Base-by-base conservation (phyloP, 1,284 basidiomycete species). In the Puccinia triticina region DNA sequence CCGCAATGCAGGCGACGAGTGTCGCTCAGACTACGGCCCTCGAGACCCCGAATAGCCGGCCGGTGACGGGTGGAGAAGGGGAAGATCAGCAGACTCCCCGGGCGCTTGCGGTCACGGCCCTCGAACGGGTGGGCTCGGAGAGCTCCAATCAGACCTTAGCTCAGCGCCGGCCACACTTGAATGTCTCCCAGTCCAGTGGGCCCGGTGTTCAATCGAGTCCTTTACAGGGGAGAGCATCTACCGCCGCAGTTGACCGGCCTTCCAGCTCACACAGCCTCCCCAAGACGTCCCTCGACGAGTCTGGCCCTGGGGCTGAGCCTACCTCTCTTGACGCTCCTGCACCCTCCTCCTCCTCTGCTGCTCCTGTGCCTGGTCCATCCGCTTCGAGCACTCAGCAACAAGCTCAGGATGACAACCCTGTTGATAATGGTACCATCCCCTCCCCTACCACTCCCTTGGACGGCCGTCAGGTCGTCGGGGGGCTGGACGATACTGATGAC, bases 401-500 rank as follows among this genome's bases (percentile, higher is more conserved):
- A 12, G 4, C 34, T 57, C 37, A 37, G 16, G 53, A 57, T 40
- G 53, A 29, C 8, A 21, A 29, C n/a, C n/a, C 55, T 1, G 16
- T 57, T 29, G 59, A 64, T 59, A 74, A 55, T 18, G 34, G n/a
- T 2, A 7, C 43, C 40, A 32, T 66, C 16, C 67, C 59, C 18
- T 72, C 78, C 37, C 78, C 78, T 32, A 46, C 74, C 18, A 81
- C 78, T 26, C 78, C 78, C 16, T 64, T 61, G 23, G 69, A 81
- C 37, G 29, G 53, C 23, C 34, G 50, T 32, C 78, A 71, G 18
- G 69, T 81, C 12, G 78, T 81, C 43, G 67, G 67, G 34, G 78
- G 78, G 21, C 72, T 81, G 7, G 78, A 81, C 46, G 78, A 81
- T 59, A 81, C 78, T 3, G 78, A 81, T 74, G 78, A 81, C 37